Base-by-base conservation (phyloP, 164 flowering plant species). In the Magnolia sinica region DNA sequence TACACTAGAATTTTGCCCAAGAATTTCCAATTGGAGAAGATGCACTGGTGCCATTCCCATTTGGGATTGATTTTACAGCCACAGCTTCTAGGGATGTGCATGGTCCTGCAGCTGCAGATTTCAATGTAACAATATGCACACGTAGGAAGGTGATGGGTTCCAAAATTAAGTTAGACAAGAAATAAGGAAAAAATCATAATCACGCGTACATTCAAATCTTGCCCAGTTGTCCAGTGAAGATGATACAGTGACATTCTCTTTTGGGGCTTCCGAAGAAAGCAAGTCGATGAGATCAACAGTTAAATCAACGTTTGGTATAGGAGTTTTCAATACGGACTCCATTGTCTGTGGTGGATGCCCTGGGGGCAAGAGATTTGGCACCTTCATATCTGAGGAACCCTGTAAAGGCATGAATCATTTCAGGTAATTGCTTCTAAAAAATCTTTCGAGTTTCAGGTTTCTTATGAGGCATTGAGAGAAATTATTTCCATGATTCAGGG, bases 261-360 rank as follows among this genome's bases (percentile, higher is more conserved):
- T 76, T n/a, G 86, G 63, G 50, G 73, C 79, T 22, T 82, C 82
- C 83, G 79, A 72, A 77, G 67, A 77, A 29, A 82, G 85, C 76
- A 81, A 52, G 68, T 66, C 80, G 72, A 84, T 80, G 77, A 84
- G 86, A 69, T 82, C 85, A 70, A 82, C 82, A 18, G 85, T 86
- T 76, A 76, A 80, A 73, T 86, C 87, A 52, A 78, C 76, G 79
- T 79, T 27, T 64, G 64, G 64, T 31, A 63, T 51, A 74, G 76
- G 72, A 65, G 72, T 27, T 72, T 68, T 79, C 31, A 73, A 64
- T 49, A 79, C 83, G 58, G 58, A 76, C 49, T 74, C 76, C 20
- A 23, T 6, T 19, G 23, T 59, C 52, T 65, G 70, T 59, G 76
- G 70, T 68, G 58, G 27, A 29, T n/a, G 61, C 73, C 23, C 22